These are phyloP conservation scores for Theobroma grandiflorum DNA, from an alignment of 441 rosid genomes.

Conservation along the genomic window DNA sequence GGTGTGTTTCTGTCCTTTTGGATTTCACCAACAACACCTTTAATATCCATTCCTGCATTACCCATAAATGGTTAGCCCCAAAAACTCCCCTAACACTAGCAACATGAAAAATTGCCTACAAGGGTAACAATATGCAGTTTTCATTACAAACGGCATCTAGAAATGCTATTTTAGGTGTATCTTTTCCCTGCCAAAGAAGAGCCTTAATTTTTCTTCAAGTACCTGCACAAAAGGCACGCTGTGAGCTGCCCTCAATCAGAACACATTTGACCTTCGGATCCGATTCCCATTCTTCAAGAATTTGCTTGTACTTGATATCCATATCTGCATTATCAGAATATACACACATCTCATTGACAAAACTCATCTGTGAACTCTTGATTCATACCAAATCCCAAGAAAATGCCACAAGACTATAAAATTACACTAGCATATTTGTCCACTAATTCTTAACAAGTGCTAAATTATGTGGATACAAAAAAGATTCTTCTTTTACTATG, in stretches of 20 bases:
- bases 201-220: slow-evolving; percentile 22
- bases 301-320: slow-evolving; percentile 72
- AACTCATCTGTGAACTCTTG: not conserved
- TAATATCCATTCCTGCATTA: slow-evolving; percentile 96
- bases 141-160: not conserved
- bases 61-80: slow-evolving; percentile 48
- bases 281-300: slow-evolving; percentile 90
- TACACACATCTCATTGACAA: not conserved
- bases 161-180: not conserved
- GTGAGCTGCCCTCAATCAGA: slow-evolving; percentile 71
- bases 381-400: not conserved
- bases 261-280: slow-evolving; percentile 88
- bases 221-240: slow-evolving; percentile 90
- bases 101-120: slow-evolving; percentile 16
- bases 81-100: slow-evolving; percentile 38
- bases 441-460: not conserved
- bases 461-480: not conserved
- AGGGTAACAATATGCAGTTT: not conserved
- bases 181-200: slow-evolving; percentile 12
- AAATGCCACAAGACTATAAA: not conserved
- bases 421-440: not conserved
- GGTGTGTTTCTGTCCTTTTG: slow-evolving; percentile 81
- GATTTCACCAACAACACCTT: slow-evolving; percentile 93
- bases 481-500: not conserved
- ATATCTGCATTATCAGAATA: slow-evolving; percentile 58